Conservation (phyloP, 139 green algal genomes). For the Coccomyxa sp. region DNA sequence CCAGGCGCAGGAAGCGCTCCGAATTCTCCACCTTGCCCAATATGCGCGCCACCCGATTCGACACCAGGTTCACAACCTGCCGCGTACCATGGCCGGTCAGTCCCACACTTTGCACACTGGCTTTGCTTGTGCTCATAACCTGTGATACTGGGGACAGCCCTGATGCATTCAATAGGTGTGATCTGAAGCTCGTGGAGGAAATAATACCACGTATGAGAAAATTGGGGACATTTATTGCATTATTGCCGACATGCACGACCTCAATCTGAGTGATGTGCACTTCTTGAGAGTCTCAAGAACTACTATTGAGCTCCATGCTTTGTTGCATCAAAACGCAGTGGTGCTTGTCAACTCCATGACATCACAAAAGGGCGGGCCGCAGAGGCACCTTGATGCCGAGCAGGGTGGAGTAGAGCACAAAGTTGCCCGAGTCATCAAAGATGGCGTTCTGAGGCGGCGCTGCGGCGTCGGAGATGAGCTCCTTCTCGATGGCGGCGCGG, state of each 20-base stretch:
- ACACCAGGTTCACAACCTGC: slow-evolving; percentile 85
- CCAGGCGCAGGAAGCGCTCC: slow-evolving; percentile 88
- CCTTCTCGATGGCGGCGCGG: slow-evolving; percentile 45
- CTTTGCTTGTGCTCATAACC: not conserved
- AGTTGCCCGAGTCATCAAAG: slow-evolving; percentile 94
- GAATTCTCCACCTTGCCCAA: slow-evolving; percentile 94
- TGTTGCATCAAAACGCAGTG: too few relatives aligned
- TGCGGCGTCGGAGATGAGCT: slow-evolving; percentile 26
- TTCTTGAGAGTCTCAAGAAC: too few relatives aligned
- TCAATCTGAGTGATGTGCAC: too few relatives aligned
- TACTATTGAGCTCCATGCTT: too few relatives aligned
- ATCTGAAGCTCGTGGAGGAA: too few relatives aligned
- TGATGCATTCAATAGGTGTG: too few relatives aligned
- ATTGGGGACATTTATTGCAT: too few relatives aligned
- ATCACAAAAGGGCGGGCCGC: too few relatives aligned
- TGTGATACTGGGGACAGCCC: not conserved
- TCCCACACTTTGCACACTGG: not conserved
- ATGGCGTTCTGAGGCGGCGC: slow-evolving; percentile 65
- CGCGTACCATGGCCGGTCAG: not conserved
- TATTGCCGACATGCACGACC: too few relatives aligned
- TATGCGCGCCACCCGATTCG: slow-evolving; percentile 66
- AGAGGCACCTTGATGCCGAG: slow-evolving; percentile 85
- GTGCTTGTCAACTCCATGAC: too few relatives aligned
- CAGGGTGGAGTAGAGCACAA: slow-evolving; percentile 85
- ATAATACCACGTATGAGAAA: too few relatives aligned